A percentile compares a stretch with the other conserved stretches of the same genome.
phyloP scores from a whole-genome alignment of 225 moss, liverwort and hornwort genomes.

The Lunularia cruciata region DNA sequence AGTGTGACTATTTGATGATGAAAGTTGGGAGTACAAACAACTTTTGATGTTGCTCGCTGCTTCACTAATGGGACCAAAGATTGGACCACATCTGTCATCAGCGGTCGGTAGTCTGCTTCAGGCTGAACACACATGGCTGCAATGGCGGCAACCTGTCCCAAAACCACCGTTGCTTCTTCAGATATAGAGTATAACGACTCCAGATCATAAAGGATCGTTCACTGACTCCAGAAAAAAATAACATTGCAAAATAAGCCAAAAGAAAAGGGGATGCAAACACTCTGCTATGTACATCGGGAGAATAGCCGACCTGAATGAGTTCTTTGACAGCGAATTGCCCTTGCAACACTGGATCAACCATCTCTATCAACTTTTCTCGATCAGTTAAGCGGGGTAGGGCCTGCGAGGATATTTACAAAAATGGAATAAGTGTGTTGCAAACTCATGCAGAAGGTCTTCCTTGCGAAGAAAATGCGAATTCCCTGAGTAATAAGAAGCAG shows the following conservation, averaged over 20 bases:
- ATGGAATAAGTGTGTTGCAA: too few species aligned
- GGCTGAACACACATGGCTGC: constrained; percentile 63
- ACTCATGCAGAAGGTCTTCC: too few species aligned
- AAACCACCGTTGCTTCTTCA: too few species aligned
- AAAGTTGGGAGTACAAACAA: constrained; percentile 46
- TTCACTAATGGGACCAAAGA: constrained; percentile 52
- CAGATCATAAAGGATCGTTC: too few species aligned
- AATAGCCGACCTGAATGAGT: constrained; percentile 46
- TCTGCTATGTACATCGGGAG: too few species aligned
- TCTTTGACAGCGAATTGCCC: constrained; percentile 53
- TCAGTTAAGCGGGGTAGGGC: constrained; percentile 48
- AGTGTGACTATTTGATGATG: constrained; percentile 50
- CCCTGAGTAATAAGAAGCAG: too few species aligned
- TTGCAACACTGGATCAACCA: constrained; percentile 49
- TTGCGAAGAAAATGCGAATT: neutral
- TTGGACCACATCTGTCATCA: constrained; percentile 59
- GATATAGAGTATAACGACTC: too few species aligned
- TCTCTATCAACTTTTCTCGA: constrained; percentile 52
- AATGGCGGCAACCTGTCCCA: constrained; percentile 45
- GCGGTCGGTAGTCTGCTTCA: constrained; percentile 53
- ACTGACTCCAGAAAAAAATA: too few species aligned
- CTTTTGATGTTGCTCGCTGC: constrained; percentile 45
- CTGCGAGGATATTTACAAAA: constrained; percentile 11
- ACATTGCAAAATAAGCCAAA: neutral
- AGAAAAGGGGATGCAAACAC: too few species aligned